Evolutionary conservation across 305 asterid genomes (phyloP).

Genomic region (Fraxinus sp.): DNA sequence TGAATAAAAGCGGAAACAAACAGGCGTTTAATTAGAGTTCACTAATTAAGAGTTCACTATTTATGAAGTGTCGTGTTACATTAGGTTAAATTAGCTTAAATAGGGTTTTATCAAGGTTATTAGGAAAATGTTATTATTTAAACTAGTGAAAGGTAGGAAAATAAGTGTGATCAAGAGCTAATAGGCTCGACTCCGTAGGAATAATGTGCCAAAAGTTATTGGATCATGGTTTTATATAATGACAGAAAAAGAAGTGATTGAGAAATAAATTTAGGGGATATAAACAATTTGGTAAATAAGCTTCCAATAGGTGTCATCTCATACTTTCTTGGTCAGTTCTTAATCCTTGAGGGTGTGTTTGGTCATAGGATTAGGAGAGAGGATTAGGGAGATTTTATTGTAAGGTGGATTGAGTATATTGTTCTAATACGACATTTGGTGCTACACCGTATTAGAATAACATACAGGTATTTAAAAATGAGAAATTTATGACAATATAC

Average conservation of each 20-base stretch:
- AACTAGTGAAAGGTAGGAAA: background rate
- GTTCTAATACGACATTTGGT: background rate
- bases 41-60: background rate
- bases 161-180: background rate
- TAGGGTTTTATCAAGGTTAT: background rate
- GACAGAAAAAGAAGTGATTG: background rate
- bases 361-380: background rate
- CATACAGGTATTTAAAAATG: background rate
- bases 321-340: background rate
- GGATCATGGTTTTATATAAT: background rate
- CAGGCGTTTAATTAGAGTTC: background rate
- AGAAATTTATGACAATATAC: background rate
- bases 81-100: background rate
- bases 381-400: background rate
- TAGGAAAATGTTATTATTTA: background rate
- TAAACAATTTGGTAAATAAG: constrained; percentile 1
- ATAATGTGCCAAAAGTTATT: background rate
- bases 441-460: background rate
- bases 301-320: background rate
- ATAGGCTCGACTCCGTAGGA: background rate
- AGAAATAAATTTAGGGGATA: background rate
- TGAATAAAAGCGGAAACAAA: too few species aligned
- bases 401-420: background rate
- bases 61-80: background rate
- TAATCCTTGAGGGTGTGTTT: background rate